Base-by-base conservation (phyloP, 1,284 basidiomycete genomes). In the Paramarasmius palmivorus region DNA sequence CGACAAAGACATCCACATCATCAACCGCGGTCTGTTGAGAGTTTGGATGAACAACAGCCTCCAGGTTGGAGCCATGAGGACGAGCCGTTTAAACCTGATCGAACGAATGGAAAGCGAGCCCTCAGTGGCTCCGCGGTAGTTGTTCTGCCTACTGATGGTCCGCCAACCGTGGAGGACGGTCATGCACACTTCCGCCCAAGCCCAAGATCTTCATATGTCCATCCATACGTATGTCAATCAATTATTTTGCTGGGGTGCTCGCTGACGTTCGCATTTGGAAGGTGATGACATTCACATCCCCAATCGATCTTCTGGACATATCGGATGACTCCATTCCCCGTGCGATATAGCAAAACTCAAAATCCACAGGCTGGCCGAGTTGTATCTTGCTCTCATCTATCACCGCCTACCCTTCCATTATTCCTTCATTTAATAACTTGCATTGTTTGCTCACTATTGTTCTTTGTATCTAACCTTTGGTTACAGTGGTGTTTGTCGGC, bases 251-350 rank as follows among this genome's bases (percentile, higher is more conserved):
- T 41, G 22, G 49, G 12, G 38, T 38, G 41, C 54, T n/a, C 39
- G 19, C 17, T 41, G 34, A n/a, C 3, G n/a, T 34, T 56, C 20
- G 29, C 42, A 54, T 50, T 40, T 29, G 35, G 19, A 50, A 75
- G 73, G 63, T 72, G 23, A 64, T 73, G 52, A 71, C 68, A 51
- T 75, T 72, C 53, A 75, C 71, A 22, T 74, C 73, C 49, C 73
- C 73, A 12, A 74, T 75, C 49, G 73, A 74, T 62, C 55, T 74
- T 25, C 55, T 68, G 25, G 73, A 73, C 45, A 22, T 38, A 35
- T 36, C 52, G 2, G 45, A 48, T 23, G 47, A 37, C 35, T 25
- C n/a, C 25, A 6, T 22, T n/a, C 15, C 49, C 6, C 17, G 49
- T 10, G 49, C 37, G n/a, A 22, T 22, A 4, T 50, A 39, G 41